phyloP scores from a whole-genome alignment of 208 protist genomes.

The Leishmania amazonensis region DNA sequence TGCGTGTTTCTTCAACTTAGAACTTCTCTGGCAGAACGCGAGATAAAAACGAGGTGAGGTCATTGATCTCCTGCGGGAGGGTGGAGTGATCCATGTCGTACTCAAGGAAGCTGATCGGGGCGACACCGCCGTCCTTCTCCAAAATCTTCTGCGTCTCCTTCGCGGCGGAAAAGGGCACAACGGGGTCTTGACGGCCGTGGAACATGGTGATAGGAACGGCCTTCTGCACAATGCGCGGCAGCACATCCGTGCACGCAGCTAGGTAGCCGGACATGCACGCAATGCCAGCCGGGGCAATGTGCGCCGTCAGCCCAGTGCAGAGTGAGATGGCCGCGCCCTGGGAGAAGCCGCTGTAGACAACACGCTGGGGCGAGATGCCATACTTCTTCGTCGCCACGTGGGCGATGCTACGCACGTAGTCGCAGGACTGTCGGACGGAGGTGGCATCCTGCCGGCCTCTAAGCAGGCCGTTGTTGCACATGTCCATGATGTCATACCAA shows the following conservation, averaged over 20 bases:
- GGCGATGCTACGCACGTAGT: conserved; percentile 77
- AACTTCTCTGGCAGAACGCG: conserved; percentile 53
- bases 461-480: conserved; percentile 38
- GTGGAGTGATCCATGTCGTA: conserved; percentile 88
- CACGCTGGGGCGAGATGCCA: conserved; percentile 65
- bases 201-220: conserved; percentile 63
- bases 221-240: conserved; percentile 46
- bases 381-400: conserved; percentile 47
- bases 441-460: conserved; percentile 44
- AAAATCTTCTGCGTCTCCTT: conserved; percentile 49
- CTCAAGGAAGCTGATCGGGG: conserved; percentile 50
- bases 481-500: conserved; percentile 91
- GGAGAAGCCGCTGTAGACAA: conserved; percentile 93
- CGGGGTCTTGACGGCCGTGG: conserved; percentile 74
- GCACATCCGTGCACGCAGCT: conserved; percentile 43
- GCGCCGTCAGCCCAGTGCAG: conserved; percentile 59
- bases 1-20: background rate
- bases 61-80: conserved; percentile 71
- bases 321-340: conserved; percentile 90
- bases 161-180: conserved; percentile 71
- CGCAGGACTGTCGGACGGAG: conserved; percentile 55
- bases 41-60: conserved; percentile 60
- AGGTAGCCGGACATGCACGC: conserved; percentile 85
- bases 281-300: conserved; percentile 67
- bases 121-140: conserved; percentile 37